Conservation (phyloP, 768 basidiomycete genomes). For the Russula dissimulans region DNA sequence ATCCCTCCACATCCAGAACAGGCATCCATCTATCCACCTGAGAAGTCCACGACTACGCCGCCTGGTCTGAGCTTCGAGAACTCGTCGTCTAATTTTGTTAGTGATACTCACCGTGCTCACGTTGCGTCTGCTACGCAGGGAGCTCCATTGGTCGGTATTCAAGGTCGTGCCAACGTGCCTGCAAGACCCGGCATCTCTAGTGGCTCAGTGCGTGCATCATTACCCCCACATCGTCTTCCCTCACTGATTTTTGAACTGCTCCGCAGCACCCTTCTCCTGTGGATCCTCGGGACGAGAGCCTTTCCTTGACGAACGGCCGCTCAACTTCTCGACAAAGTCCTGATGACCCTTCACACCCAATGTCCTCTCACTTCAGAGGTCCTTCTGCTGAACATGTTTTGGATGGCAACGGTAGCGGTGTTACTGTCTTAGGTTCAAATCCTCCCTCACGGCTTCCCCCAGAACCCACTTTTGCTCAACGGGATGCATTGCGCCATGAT, state of each 20-base stretch:
- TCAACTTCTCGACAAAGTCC: neutral
- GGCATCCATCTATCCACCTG: slow-evolving; percentile 9
- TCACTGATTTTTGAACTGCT: neutral
- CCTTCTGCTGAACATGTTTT: neutral
- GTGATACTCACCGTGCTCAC: neutral
- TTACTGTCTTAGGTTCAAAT: neutral
- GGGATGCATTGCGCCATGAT: neutral
- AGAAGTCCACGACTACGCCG: slow-evolving; percentile 11
- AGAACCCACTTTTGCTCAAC: neutral
- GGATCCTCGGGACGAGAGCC: neutral
- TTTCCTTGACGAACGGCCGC: neutral
- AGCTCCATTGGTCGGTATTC: neutral
- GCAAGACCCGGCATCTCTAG: neutral
- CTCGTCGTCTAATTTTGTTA: slow-evolving; percentile 8
- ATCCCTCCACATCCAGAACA: slow-evolving; percentile 33
- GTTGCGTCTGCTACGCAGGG: neutral
- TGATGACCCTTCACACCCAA: neutral
- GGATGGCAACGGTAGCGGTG: neutral
- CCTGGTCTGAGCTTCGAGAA: slow-evolving; percentile 1
- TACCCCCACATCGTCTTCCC: neutral
- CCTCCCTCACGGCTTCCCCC: neutral
- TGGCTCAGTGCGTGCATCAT: neutral
- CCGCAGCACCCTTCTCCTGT: neutral
- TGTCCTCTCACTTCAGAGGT: neutral
- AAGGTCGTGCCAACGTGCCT: neutral